Evolutionary conservation across 2,329 filamentous ascomycete genomes (phyloP).

Genomic region (Colletotrichum salicis): DNA sequence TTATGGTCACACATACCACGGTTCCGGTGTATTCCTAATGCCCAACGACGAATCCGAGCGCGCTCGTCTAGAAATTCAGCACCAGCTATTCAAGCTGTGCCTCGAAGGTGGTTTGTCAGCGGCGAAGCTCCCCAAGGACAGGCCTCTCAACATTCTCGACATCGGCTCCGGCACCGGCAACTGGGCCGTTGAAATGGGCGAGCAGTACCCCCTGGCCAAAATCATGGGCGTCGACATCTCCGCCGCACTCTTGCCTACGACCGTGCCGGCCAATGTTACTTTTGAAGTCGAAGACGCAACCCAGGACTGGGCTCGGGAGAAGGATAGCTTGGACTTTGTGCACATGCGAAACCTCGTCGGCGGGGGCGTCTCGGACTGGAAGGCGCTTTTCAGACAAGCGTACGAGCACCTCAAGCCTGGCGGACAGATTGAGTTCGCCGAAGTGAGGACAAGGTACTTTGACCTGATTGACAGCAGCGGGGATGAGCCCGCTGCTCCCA

Average conservation of each 20-base stretch:
- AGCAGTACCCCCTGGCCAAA: constrained; percentile 50
- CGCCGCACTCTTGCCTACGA: constrained; percentile 51
- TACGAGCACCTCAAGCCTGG: constrained; percentile 55
- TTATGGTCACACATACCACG: constrained; percentile 50
- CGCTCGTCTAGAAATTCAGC: constrained; percentile 45
- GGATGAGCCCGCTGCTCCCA: constrained; percentile 39
- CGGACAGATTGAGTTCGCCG: constrained; percentile 56
- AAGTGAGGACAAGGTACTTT: constrained; percentile 52
- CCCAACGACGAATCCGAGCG: constrained; percentile 49
- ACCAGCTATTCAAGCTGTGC: constrained; percentile 48
- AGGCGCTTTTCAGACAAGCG: constrained; percentile 47
- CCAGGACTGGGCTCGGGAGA: constrained; percentile 51
- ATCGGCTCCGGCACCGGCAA: constrained; percentile 54
- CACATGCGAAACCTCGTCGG: constrained; percentile 56
- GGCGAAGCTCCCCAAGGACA: constrained; percentile 42
- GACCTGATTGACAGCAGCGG: constrained; percentile 49
- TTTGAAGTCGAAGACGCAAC: constrained; percentile 70
- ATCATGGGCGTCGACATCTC: constrained; percentile 55
- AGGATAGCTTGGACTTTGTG: constrained; percentile 51
- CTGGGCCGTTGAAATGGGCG: constrained; percentile 57
- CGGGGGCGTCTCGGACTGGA: constrained; percentile 57
- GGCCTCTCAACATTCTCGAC: constrained; percentile 49
- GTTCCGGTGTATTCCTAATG: constrained; percentile 46
- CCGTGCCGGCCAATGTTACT: constrained; percentile 67
- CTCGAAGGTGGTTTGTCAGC: constrained; percentile 46